phyloP scores from a whole-genome alignment of 352 stramenopile genomes.

The Globisporangium paddicum region DNA sequence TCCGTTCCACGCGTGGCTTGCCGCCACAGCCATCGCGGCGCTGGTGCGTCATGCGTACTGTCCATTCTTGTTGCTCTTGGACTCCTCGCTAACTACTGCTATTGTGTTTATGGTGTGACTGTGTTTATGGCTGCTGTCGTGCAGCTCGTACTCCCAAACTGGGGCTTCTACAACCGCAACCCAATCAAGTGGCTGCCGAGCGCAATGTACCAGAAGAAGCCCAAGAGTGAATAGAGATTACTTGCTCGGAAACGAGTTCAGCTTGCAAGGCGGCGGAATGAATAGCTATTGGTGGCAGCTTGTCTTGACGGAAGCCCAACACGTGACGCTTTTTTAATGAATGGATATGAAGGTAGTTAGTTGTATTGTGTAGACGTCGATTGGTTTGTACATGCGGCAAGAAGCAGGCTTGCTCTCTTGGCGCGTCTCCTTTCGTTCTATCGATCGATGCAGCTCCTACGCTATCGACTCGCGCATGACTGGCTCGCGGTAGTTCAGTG shows the following conservation, averaged over 20 bases:
- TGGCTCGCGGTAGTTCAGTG: not conserved
- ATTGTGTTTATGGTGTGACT: not conserved
- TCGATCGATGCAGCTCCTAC: not conserved
- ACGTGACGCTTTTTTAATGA: not conserved
- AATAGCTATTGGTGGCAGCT: no score
- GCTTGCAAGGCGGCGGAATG: no score
- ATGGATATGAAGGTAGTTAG: conserved; percentile 3
- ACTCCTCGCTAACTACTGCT: not conserved
- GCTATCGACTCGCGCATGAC: not conserved
- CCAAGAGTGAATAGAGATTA: conserved; percentile 22
- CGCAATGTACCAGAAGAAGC: conserved; percentile 72
- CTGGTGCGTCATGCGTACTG: conserved; percentile 31
- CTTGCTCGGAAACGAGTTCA: not conserved
- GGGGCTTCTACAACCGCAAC: conserved; percentile 81
- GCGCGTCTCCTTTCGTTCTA: not conserved
- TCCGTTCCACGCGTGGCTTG: conserved; percentile 66
- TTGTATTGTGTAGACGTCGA: conserved; percentile 1
- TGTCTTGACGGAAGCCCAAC: not conserved
- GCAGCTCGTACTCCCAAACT: conserved; percentile 75
- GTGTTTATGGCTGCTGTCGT: not conserved
- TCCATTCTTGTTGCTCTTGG: not conserved
- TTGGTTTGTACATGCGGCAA: not conserved
- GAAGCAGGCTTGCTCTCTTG: not conserved
- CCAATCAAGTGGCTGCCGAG: conserved; percentile 78
- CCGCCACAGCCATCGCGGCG: conserved; percentile 45